phyloP scores from a whole-genome alignment of 192 early-diverging fungal species.

The Backusella tarrabulga region DNA sequence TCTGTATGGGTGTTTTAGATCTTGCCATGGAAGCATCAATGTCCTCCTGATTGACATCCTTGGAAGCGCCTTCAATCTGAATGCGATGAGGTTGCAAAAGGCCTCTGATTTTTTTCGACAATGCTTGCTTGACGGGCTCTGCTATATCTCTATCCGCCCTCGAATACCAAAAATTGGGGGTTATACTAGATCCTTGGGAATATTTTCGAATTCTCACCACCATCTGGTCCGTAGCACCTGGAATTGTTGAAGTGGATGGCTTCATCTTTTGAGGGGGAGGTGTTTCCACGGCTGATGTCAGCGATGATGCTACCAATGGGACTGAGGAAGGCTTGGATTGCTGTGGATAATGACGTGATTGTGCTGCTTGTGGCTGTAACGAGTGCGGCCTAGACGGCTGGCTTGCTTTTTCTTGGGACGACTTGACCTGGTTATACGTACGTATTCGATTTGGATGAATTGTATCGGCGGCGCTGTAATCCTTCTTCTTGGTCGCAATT shows the following conservation, averaged over 20 bases:
- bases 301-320: too few relatives aligned
- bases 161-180: constrained; percentile 34
- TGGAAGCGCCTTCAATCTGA: constrained; percentile 19
- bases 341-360: background rate
- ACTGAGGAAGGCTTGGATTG: background rate
- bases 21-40: constrained; percentile 16
- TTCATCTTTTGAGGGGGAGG: background rate
- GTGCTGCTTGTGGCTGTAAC: background rate
- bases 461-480: background rate
- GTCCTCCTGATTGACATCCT: constrained; percentile 12
- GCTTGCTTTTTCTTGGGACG: background rate
- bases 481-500: background rate
- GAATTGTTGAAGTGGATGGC: background rate
- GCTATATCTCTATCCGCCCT: constrained; percentile 14
- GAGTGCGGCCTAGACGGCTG: background rate
- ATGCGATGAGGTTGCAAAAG: constrained; percentile 23
- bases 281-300: background rate
- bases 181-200: background rate
- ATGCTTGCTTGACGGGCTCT: constrained; percentile 5
- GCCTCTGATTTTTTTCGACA: constrained; percentile 19
- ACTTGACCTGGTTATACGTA: background rate
- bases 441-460: background rate
- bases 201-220: background rate
- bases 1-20: constrained; percentile 11
- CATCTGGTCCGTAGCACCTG: background rate